Evolutionary conservation across 306 rosid species (phyloP).

Genomic region (Castanea crenata): DNA sequence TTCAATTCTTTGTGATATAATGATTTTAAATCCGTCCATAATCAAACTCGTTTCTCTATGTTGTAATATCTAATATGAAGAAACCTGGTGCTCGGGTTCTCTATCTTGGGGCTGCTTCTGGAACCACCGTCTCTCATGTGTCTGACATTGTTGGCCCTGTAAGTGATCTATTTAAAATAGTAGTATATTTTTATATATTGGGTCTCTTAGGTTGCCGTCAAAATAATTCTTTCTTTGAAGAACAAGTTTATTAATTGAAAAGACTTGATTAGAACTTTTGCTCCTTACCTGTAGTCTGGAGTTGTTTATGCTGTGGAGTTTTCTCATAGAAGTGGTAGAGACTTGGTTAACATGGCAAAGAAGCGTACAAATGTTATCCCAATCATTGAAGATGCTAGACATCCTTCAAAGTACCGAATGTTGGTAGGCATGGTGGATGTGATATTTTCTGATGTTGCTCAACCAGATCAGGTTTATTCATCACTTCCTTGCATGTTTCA

Average conservation of each 20-base stretch:
- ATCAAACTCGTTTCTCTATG: too few species aligned
- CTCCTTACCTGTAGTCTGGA: constrained; percentile 49
- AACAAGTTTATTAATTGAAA: neutral
- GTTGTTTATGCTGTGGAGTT: constrained; percentile 93
- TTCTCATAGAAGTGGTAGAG: constrained; percentile 95
- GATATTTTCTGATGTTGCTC: constrained; percentile 89
- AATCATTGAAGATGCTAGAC: constrained; percentile 94
- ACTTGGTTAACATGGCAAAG: constrained; percentile 95
- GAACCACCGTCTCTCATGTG: constrained; percentile 92
- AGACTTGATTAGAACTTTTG: neutral
- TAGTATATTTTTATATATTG: too few species aligned
- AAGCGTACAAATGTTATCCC: constrained; percentile 86
- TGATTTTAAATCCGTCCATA: neutral
- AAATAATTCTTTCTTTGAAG: too few species aligned
- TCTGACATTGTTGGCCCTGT: constrained; percentile 94
- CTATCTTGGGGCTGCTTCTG: constrained; percentile 48
- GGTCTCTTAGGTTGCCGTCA: too few species aligned
- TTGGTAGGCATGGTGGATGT: constrained; percentile 99
- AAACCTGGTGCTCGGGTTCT: too few species aligned
- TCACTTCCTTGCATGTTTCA: too few species aligned
- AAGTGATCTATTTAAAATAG: constrained; percentile 5
- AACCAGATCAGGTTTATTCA: too few species aligned
- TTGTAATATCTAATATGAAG: too few species aligned
- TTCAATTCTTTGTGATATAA: neutral
- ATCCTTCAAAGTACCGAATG: constrained; percentile 78